A percentile compares a stretch with the other conserved stretches of the same genome.
Evolutionary conservation across 1,139 yeast species (phyloP).

Genomic region (Hanseniaspora gamundiae): DNA sequence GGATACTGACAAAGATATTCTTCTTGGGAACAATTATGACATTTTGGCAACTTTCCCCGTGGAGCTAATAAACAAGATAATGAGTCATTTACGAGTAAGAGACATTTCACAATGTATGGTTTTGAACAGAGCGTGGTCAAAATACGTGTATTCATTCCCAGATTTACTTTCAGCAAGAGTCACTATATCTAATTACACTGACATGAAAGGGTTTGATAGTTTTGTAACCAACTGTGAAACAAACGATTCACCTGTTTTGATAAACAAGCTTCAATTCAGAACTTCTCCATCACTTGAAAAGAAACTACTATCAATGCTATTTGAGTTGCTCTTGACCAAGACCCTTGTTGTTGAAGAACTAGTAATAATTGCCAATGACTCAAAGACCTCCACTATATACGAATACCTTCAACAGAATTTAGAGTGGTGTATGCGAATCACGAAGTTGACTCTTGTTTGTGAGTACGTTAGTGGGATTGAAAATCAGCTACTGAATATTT

Average conservation of each 20-base stretch:
- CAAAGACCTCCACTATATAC: neutral
- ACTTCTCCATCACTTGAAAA: neutral
- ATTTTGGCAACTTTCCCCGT: constrained; percentile 15
- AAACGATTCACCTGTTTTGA: neutral
- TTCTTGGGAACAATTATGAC: constrained; percentile 10
- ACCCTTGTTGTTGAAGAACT: neutral
- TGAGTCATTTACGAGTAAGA: constrained; percentile 12
- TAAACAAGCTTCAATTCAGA: neutral
- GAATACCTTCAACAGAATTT: neutral
- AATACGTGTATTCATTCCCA: constrained; percentile 8
- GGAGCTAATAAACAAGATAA: constrained; percentile 15
- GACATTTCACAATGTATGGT: constrained; percentile 12
- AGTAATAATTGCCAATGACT: neutral
- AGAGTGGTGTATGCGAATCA: neutral
- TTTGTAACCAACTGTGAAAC: neutral
- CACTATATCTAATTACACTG: neutral
- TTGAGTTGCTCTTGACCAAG: neutral
- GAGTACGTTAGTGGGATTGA: neutral
- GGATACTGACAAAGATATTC: neutral
- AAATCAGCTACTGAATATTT: neutral
- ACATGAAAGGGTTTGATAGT: neutral
- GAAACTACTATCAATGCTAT: neutral
- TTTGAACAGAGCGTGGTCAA: constrained; percentile 17
- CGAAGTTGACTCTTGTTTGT: neutral
- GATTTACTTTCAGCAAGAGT: neutral